Evolutionary conservation across 805 yeast species (phyloP), one percentile per base, ranked within the genome.

Genomic region (Schizosaccharomyces lindneri): DNA sequence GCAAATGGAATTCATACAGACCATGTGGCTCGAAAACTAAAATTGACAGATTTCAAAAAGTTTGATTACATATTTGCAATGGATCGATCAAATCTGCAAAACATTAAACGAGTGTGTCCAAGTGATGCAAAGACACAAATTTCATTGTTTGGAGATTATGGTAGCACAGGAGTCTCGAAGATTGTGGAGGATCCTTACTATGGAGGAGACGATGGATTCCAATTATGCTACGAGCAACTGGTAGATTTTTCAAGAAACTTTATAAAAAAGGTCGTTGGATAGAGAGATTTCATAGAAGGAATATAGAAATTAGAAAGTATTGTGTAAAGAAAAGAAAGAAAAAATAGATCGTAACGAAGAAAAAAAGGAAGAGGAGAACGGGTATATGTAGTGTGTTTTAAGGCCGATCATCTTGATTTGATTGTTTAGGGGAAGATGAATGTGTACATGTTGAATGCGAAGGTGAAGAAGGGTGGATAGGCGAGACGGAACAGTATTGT

Each of bases 101-200:
- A 78, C 64, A 71, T 79, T 64, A 62, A 70, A 61, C 72, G 71
- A 62, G 70, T 73, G 70, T 70, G 69, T 62, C 81, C 81, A 0
- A 67, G 72, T n/a, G 71, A 67, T 48, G 65, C 65, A 31, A 62
- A 63, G 60, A 67, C 72, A 0, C 70, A 71, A 57, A 78, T 87
- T 6, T 74, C 72, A 61, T 69, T 87, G 62, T 89, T 89, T 74
- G 97, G 97, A 0, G 80, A 84, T n/a, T 89, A 87, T 83, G 76
- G 80, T 63, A 80, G 79, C 66, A 64, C 71, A 0, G 70, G 73
- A 51, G 79, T 77, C 63, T 75, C 74, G 21, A 75, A 71, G 43
- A 79, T 85, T 43, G 89, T 89, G 5, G 85, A 81, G 62, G 97
- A 89, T 70, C 97, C 97, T 1, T 89, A 90, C 70, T 90, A 89